phyloP scores from a whole-genome alignment of 1,284 basidiomycete species.

The Trichosporon sp. region DNA sequence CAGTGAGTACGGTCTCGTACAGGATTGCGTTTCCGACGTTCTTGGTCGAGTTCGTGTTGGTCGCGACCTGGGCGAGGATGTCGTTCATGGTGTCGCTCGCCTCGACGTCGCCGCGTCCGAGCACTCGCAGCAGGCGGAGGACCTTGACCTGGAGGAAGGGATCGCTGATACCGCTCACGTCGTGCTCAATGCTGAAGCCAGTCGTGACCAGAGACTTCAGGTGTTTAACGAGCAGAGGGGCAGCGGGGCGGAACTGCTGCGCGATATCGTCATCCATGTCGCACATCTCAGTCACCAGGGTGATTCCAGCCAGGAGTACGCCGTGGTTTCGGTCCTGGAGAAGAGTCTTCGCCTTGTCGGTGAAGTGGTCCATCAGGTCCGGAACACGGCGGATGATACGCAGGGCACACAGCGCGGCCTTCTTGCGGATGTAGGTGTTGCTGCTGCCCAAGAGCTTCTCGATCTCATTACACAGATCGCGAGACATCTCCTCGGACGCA shows the following conservation, averaged over 20 bases:
- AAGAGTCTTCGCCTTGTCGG: conserved; percentile 78
- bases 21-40: conserved; percentile 98
- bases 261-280: conserved; percentile 68
- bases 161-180: conserved; percentile 98
- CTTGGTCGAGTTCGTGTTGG: conserved; percentile 96
- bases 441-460: conserved; percentile 95
- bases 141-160: conserved; percentile 98
- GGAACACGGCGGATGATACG: conserved; percentile 95
- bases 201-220: conserved; percentile 93
- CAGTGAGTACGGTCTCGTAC: conserved; percentile 95
- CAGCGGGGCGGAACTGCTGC: conserved; percentile 88
- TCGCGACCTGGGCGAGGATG: conserved; percentile 93
- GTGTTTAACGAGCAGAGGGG: conserved; percentile 88
- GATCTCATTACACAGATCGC: conserved; percentile 93
- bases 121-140: conserved; percentile 81
- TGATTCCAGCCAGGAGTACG: conserved; percentile 87
- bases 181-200: conserved; percentile 97
- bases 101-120: conserved; percentile 77
- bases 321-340: conserved; percentile 96
- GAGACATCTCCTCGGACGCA: conserved; percentile 97
- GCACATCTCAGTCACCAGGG: conserved; percentile 93
- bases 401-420: conserved; percentile 96
- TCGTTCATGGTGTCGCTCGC: conserved; percentile 98
- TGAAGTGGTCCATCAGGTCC: conserved; percentile 92
- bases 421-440: conserved; percentile 98